Evolutionary conservation across 2,329 filamentous ascomycete species (phyloP).

Genomic region (Grosmannia clavigera): DNA sequence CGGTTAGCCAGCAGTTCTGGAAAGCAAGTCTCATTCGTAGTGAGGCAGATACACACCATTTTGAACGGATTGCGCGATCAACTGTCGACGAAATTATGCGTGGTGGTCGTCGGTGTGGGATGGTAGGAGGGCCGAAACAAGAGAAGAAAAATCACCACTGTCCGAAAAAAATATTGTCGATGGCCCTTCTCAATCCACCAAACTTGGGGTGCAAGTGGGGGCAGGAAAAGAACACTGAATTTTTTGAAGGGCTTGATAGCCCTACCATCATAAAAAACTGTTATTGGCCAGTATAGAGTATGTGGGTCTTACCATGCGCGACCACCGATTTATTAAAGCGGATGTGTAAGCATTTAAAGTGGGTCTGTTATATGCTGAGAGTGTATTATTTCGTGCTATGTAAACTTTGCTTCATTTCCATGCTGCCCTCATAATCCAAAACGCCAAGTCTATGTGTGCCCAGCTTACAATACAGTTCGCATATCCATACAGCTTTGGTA

Average conservation of each 20-base stretch:
- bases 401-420: too few relatives aligned
- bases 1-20: slow-evolving; percentile 8
- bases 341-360: neutral
- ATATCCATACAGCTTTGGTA: too few relatives aligned
- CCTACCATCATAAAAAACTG: slow-evolving; percentile 17
- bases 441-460: too few relatives aligned
- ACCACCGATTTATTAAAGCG: too few relatives aligned
- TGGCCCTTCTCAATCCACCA: neutral
- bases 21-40: neutral
- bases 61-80: neutral
- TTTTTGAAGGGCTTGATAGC: slow-evolving; percentile 30
- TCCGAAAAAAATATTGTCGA: slow-evolving; percentile 3
- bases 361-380: too few relatives aligned
- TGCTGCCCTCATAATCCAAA: too few relatives aligned
- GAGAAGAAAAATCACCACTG: slow-evolving; percentile 4
- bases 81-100: neutral
- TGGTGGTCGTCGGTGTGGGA: neutral
- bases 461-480: too few relatives aligned
- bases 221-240: slow-evolving; percentile 16
- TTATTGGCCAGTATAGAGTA: neutral
- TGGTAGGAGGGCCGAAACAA: slow-evolving; percentile 4
- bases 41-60: neutral
- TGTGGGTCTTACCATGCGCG: too few relatives aligned
- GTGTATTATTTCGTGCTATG: too few relatives aligned
- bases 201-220: neutral